phyloP scores from a whole-genome alignment of 2,329 filamentous ascomycete genomes.

The Alternaria tenuissima region DNA sequence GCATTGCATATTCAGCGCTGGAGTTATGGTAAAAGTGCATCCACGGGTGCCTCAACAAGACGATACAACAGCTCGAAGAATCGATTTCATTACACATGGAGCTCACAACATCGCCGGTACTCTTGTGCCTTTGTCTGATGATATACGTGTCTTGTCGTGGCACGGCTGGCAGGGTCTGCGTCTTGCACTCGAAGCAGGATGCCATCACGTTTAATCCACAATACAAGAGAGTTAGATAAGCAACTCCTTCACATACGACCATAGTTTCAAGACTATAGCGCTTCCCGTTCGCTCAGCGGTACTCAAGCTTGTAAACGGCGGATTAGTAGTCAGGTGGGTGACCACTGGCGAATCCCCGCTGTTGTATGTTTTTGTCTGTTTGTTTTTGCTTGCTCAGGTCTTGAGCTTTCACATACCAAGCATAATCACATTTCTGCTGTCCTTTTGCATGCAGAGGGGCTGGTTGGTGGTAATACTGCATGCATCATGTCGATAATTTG shows the following conservation, averaged over 20 bases:
- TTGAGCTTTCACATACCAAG: not conserved
- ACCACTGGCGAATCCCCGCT: not conserved
- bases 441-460: not conserved
- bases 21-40: constrained; percentile 31
- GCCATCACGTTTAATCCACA: not conserved
- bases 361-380: not conserved
- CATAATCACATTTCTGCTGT: not conserved
- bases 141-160: not conserved
- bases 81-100: not conserved
- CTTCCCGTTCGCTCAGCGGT: constrained; percentile 1
- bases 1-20: constrained; percentile 35
- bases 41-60: not conserved
- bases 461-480: not conserved
- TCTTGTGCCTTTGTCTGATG: not conserved
- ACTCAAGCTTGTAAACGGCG: not conserved
- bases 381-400: not conserved
- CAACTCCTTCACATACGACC: not conserved
- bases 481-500: too few species aligned
- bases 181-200: not conserved
- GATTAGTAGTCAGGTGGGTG: not conserved
- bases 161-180: not conserved
- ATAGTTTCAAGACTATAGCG: not conserved
- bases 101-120: not conserved
- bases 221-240: not conserved
- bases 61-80: constrained; percentile 2